Percentiles rank a stretch among this genome's conserved stretches.
phyloP scores from a whole-genome alignment of 164 flowering plant species.

The Taxillus chinensis region DNA sequence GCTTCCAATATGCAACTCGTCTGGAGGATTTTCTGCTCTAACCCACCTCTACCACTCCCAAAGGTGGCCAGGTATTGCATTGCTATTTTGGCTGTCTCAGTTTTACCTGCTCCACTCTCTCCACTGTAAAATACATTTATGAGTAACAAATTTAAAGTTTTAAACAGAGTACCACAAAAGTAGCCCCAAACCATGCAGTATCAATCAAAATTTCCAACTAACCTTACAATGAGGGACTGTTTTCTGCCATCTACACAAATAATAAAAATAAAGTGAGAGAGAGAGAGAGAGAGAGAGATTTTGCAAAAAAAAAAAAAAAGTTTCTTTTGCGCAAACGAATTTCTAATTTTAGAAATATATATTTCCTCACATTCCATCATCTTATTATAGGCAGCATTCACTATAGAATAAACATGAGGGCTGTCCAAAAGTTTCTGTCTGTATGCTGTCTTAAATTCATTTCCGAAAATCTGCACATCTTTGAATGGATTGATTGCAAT shows the following conservation, averaged over 20 bases:
- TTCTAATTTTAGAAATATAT: not conserved
- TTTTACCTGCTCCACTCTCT: constrained; percentile 94
- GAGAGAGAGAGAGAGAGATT: too few relatives aligned
- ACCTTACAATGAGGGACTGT: constrained; percentile 88
- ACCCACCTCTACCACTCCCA: constrained; percentile 51
- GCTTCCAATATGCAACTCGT: constrained; percentile 73
- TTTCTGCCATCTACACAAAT: constrained; percentile 60
- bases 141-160: not conserved
- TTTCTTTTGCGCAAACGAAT: too few relatives aligned
- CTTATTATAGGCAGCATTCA: constrained; percentile 60
- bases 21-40: constrained; percentile 46
- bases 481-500: constrained; percentile 91
- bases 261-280: constrained; percentile 4
- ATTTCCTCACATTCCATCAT: constrained; percentile 68
- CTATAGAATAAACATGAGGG: constrained; percentile 80
- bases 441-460: constrained; percentile 41
- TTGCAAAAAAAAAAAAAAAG: too few relatives aligned
- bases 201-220: constrained; percentile 3
- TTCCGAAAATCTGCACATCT: constrained; percentile 50
- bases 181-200: not conserved
- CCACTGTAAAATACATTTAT: constrained; percentile 37
- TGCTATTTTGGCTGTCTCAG: constrained; percentile 76
- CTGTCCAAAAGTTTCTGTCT: constrained; percentile 37
- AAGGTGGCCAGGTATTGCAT: constrained; percentile 68
- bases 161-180: not conserved